A percentile compares a stretch with the other conserved stretches of the same genome.
These are phyloP conservation scores for Bremia lactucae DNA, from an alignment of 352 stramenopile species.

Conservation along the genomic window DNA sequence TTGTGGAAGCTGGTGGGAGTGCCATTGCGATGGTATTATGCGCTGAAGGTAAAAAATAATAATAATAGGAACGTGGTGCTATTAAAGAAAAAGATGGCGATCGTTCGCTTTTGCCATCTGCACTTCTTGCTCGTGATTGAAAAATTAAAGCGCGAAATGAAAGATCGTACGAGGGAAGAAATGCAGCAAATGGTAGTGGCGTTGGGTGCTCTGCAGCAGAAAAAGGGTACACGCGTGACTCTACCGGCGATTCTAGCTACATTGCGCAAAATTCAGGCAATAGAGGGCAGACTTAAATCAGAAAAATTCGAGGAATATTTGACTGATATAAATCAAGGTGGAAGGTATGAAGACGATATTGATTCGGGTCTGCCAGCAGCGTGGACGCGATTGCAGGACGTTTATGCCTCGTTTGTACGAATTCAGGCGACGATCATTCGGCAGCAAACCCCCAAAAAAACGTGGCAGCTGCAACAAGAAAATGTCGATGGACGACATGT, in stretches of 20 bases:
- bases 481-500: constrained; percentile 4
- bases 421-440: constrained; percentile 29
- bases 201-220: constrained; percentile 7
- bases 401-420: constrained; percentile 32
- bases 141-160: constrained; percentile 38
- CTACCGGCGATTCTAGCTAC: constrained; percentile 27
- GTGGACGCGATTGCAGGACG: constrained; percentile 25
- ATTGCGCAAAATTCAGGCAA: constrained; percentile 24
- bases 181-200: constrained; percentile 31
- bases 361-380: constrained; percentile 11
- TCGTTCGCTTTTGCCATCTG: constrained; percentile 31
- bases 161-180: constrained; percentile 8
- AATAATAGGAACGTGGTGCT: neutral
- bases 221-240: constrained; percentile 15
- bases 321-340: constrained; percentile 15
- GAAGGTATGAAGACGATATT: constrained; percentile 13
- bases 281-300: constrained; percentile 20
- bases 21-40: constrained; percentile 16
- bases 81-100: constrained; percentile 14
- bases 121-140: constrained; percentile 33
- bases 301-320: constrained; percentile 21
- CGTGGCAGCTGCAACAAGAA: constrained; percentile 10
- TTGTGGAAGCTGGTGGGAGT: constrained; percentile 21
- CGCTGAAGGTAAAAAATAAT: constrained; percentile 1
- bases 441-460: constrained; percentile 12